These are phyloP conservation scores for Aspergillus sp. DNA, from an alignment of 2,329 filamentous ascomycete genomes.

Conservation along the genomic window DNA sequence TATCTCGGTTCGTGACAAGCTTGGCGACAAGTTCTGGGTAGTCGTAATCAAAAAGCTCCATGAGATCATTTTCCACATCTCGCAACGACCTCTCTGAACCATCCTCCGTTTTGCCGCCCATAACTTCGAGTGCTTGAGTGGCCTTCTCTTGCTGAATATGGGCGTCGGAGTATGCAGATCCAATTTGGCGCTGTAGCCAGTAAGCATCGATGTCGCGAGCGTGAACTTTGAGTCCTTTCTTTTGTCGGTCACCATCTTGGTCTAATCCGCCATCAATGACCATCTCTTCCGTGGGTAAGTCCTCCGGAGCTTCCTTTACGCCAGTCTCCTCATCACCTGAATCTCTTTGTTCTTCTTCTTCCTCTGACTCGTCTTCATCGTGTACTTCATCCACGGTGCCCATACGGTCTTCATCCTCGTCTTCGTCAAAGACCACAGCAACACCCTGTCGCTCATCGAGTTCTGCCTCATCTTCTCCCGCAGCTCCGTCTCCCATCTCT, in stretches of 20 bases:
- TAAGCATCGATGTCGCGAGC: constrained; percentile 94
- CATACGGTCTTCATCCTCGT: constrained; percentile 78
- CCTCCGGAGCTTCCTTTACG: constrained; percentile 44
- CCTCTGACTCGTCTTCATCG: constrained; percentile 76
- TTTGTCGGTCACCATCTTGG: constrained; percentile 44
- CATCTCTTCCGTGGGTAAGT: constrained; percentile 65
- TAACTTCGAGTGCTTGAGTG: constrained; percentile 74
- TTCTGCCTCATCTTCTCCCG: constrained; percentile 67
- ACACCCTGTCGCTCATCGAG: constrained; percentile 95
- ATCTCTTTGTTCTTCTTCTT: constrained; percentile 70
- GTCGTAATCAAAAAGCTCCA: constrained; percentile 98
- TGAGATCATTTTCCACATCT: constrained; percentile 96
- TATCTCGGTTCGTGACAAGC: constrained; percentile 87
- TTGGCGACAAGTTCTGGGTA: constrained; percentile 90
- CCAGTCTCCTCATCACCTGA: constrained; percentile 45
- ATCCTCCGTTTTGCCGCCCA: constrained; percentile 71
- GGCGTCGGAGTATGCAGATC: constrained; percentile 81
- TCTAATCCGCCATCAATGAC: constrained; percentile 69
- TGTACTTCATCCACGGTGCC: constrained; percentile 80
- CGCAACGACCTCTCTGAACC: constrained; percentile 82
- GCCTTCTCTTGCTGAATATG: constrained; percentile 95
- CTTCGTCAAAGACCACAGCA: constrained; percentile 94
- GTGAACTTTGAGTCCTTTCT: constrained; percentile 61
- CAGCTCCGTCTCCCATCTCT: constrained; percentile 70
- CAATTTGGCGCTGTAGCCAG: constrained; percentile 93